Evolutionary conservation across 805 yeast genomes (phyloP), one percentile per base, ranked within the genome.

Genomic region (Metschnikowia gruessii): DNA sequence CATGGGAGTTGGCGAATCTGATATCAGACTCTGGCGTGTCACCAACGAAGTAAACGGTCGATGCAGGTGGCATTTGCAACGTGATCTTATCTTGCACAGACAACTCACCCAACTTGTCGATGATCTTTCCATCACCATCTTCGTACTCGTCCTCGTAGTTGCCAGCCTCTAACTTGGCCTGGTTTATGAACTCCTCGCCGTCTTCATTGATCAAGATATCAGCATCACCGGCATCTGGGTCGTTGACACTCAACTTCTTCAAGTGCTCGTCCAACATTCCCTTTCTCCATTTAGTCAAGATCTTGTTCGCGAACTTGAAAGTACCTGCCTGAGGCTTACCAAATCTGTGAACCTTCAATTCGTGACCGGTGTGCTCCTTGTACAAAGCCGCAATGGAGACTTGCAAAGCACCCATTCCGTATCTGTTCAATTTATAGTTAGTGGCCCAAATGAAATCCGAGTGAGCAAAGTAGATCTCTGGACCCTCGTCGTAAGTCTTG

Each of bases 371-470:
- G 59, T 85, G 89, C 58, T 87, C 95, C 62, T 83, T 79, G 68
- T 82, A 89, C 48, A 89, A 72, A 0, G 95, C 94, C 46, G 91
- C 90, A 59, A 88, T 82, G 17, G 95, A 85, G 33, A 87, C 90
- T 65, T 88, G 96, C 53, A 89, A 74, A 3, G 97, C 96, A 49
- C 97, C 97, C 95, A 89, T 90, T 51, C 96, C 96, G 62, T 89
- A 87, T 62, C 97, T 76, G 15, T 89, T 81, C 51, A 86, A 72
- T 56, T 80, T 80, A 62, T 86, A 88, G 66, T 88, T 86, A 3
- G 96, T 87, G 11, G 96, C 92, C 96, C 96, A 89, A 45, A 89
- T 87, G 59, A 89, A 85, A 68, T 89, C 97, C 17, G 92, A 85
- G 64, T 89, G 95, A 35, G 95, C 95, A 74, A 88, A 89, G 67